Evolutionary conservation across 352 stramenopile genomes (phyloP).

Genomic region (Sclerospora graminicola): DNA sequence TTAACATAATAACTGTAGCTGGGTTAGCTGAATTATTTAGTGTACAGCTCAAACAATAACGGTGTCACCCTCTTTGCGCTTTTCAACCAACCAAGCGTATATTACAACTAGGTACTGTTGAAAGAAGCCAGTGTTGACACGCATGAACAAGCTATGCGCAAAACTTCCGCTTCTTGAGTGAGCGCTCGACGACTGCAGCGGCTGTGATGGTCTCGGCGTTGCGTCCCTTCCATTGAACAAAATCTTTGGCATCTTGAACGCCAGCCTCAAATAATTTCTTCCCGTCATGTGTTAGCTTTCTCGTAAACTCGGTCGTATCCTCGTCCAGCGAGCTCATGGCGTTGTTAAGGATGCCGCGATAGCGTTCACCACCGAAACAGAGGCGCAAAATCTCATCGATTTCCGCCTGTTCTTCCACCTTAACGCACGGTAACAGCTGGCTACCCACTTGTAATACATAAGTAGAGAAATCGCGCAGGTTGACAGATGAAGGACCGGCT

Average conservation of each 20-base stretch:
- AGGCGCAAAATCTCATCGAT: slow-evolving; percentile 75
- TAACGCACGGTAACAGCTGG: slow-evolving; percentile 45
- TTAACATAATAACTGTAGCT: no score
- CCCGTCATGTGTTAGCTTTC: slow-evolving; percentile 56
- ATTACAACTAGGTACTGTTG: no score
- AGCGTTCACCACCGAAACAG: slow-evolving; percentile 66
- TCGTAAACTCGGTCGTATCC: slow-evolving; percentile 79
- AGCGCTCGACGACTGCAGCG: slow-evolving; percentile 42
- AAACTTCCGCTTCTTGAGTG: slow-evolving; percentile 54
- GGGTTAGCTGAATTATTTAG: no score
- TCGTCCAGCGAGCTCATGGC: slow-evolving; percentile 76
- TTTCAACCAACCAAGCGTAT: no score
- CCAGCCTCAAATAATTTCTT: slow-evolving; percentile 63
- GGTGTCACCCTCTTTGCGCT: no score
- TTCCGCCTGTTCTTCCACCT: slow-evolving; percentile 30
- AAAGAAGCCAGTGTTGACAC: no score
- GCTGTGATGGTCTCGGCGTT: slow-evolving; percentile 54
- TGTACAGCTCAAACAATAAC: no score
- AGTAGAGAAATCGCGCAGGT: slow-evolving; percentile 63
- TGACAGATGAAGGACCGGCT: slow-evolving; percentile 57
- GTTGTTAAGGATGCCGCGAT: slow-evolving; percentile 71
- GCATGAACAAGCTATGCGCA: slow-evolving; percentile 2
- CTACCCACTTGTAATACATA: slow-evolving; percentile 66
- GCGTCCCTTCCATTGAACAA: slow-evolving; percentile 68
- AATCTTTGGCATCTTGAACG: slow-evolving; percentile 53